Conservation (phyloP, 208 protist species). For the Trypanosoma mega region DNA sequence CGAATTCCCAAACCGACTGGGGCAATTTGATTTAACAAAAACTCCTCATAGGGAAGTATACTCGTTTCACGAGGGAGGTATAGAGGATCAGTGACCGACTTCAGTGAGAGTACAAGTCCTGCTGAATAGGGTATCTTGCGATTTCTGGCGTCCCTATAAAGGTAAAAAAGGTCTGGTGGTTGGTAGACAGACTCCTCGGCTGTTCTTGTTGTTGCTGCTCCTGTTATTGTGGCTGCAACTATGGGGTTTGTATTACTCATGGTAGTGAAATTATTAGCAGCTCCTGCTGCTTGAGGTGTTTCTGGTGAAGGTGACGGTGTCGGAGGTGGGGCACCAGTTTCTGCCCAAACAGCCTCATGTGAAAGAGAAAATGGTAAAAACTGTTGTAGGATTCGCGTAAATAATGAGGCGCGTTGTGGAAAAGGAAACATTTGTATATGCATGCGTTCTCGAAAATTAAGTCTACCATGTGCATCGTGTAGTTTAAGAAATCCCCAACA, state of each 20-base stretch:
- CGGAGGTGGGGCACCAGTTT: constrained; percentile 1
- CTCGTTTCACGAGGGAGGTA: constrained; percentile 34
- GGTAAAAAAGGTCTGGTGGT: constrained; percentile 42
- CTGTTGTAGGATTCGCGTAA: constrained; percentile 35
- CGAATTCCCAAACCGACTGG: constrained; percentile 26
- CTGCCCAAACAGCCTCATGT: constrained; percentile 21
- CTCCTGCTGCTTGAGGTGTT: background rate
- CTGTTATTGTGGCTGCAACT: background rate
- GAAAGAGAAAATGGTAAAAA: constrained; percentile 38
- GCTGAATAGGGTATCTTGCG: constrained; percentile 65
- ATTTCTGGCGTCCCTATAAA: constrained; percentile 44
- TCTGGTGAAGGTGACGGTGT: background rate
- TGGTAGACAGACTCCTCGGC: constrained; percentile 1
- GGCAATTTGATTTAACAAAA: constrained; percentile 52
- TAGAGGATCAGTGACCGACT: background rate
- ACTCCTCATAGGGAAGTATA: constrained; percentile 65
- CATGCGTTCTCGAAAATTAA: constrained; percentile 27
- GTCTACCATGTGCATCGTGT: constrained; percentile 43
- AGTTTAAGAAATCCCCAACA: constrained; percentile 84
- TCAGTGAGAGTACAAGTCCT: constrained; percentile 26
- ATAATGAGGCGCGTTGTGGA: constrained; percentile 57
- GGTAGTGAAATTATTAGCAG: too few relatives aligned
- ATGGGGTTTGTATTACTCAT: background rate
- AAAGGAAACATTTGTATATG: constrained; percentile 80
- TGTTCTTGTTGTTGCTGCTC: background rate